phyloP scores from a whole-genome alignment of 2,329 filamentous ascomycete species.

The Sclerotinia nivalis region DNA sequence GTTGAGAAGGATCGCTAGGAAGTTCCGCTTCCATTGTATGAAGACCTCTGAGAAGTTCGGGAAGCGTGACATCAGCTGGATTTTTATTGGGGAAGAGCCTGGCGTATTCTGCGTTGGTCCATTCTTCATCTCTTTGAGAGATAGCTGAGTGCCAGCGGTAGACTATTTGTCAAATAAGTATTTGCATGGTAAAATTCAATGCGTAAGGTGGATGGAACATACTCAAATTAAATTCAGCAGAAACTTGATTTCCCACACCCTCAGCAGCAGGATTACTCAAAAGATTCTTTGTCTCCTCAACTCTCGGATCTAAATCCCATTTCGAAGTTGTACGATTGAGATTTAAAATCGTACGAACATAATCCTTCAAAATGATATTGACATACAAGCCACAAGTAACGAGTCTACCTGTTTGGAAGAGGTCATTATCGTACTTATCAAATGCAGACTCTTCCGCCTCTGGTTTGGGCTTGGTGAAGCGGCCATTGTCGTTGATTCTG shows the following conservation, averaged over 20 bases:
- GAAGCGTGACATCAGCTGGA: conserved; percentile 52
- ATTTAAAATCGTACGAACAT: conserved; percentile 63
- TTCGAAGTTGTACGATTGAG: conserved; percentile 23
- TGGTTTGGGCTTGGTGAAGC: conserved; percentile 67
- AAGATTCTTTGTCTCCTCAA: conserved; percentile 55
- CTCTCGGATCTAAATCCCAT: conserved; percentile 70
- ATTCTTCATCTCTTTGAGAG: conserved; percentile 70
- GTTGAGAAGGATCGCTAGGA: conserved; percentile 65
- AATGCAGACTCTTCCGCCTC: conserved; percentile 55
- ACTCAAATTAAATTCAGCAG: conserved; percentile 79
- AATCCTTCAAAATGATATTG: conserved; percentile 75
- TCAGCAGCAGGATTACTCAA: conserved; percentile 39
- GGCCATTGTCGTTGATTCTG: conserved; percentile 77
- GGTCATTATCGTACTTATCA: conserved; percentile 72
- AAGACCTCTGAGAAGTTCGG: conserved; percentile 63
- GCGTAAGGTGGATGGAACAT: not conserved
- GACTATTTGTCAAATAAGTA: conserved; percentile 1
- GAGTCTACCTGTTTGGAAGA: conserved; percentile 78
- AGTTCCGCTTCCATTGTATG: conserved; percentile 62
- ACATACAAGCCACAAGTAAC: conserved; percentile 73
- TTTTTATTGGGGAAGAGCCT: conserved; percentile 59
- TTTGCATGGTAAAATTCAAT: not conserved
- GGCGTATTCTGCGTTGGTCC: conserved; percentile 53
- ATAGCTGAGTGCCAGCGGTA: conserved; percentile 86
- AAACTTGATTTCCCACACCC: conserved; percentile 78